Evolutionary conservation across 2,329 filamentous ascomycete species (phyloP), one percentile per base, ranked within the genome.

Genomic region (Dothideomycetes sp.): DNA sequence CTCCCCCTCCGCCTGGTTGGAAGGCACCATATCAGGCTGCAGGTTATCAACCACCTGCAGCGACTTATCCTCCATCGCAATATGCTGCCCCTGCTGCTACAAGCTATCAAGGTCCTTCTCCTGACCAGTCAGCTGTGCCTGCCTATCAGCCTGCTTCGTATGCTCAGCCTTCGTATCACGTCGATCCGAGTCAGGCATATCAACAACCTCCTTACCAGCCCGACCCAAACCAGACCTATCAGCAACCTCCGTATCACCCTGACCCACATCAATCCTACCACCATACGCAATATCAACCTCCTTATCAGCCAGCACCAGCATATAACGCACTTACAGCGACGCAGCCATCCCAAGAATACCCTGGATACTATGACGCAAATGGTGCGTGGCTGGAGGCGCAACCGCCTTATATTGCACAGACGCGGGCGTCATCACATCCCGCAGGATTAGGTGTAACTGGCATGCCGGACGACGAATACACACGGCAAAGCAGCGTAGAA

Each of bases 1-100:
- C 66, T 36, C 66, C 65, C 31, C 67, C 66, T 19, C 67, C 66
- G 31, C 65, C 65, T n/a, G 64, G 64, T 11, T 69, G 68, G 45
- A 58, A 52, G 15, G 42, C 36, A 12, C 47, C 57, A 57, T 41
- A 49, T 5, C 31, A 33, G 31, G n/a, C 16, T 8, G 5, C 31
- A n/a, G 37, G 31, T 4, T 43, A 43, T 22, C 37, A 39, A 37
- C 31, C 36, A 14, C 39, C 27, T 10, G 19, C 30, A 19, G 36
- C 34, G 10, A 32, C 38, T 19, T 36, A 46, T 34, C 19, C 33
- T 8, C 33, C 36, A 19, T 27, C 36, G 31, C 32, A 41, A 5
- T 36, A 44, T 17, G 19, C 32, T n/a, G 31, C 33, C 5, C 40
- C 36, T 7, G 31, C 36, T 2, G 22, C 36, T 4, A 12, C 7